Evolutionary conservation across 1,284 basidiomycete genomes (phyloP), one percentile per base, ranked within the genome.

Genomic region (Farysia itapuensis): DNA sequence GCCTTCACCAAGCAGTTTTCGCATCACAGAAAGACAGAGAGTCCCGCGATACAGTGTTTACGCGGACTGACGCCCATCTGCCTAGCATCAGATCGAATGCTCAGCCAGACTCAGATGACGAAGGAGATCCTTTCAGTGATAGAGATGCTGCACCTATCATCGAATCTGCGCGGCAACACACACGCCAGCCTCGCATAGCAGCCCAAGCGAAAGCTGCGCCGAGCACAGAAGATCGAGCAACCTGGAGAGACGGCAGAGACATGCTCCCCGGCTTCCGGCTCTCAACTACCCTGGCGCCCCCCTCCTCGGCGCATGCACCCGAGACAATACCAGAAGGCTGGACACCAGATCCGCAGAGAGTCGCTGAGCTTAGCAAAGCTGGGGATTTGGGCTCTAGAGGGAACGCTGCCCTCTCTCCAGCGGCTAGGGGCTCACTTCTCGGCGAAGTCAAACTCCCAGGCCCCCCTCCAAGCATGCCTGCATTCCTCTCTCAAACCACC

Each of bases 401-500:
- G 22, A 58, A 51, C 33, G 51, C 88, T 29, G 81, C n/a, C n/a
- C n/a, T n/a, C n/a, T n/a, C n/a, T n/a, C n/a, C 52, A 2, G 28
- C 50, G 3, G 64, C 94, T 86, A 84, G 94, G 37, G 93, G 90
- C 21, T 78, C 81, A 3, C 80, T 88, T 7, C 81, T 98, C 0
- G 93, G 94, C 35, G 94, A 97, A 78, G 82, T 82, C 1, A 83
- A 83, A 4, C 80, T 88, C 5, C 83, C 85, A 2, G 79, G 84
- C 2, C 84, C 84, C 28, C 82, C 85, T 2, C 85, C 84, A 0
- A 94, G 90, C 0, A 84, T 98, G 3, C 93, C 93, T 70, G 91
- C 96, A 36, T 97, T 87, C 76, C 85, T 97, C 72, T 92, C 91
- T 0, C 84, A 87, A 57, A 93, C 92, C 74, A 90, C 93, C 64